Evolutionary conservation across 2,329 filamentous ascomycete species (phyloP).

Genomic region (Diaporthe longicolla): DNA sequence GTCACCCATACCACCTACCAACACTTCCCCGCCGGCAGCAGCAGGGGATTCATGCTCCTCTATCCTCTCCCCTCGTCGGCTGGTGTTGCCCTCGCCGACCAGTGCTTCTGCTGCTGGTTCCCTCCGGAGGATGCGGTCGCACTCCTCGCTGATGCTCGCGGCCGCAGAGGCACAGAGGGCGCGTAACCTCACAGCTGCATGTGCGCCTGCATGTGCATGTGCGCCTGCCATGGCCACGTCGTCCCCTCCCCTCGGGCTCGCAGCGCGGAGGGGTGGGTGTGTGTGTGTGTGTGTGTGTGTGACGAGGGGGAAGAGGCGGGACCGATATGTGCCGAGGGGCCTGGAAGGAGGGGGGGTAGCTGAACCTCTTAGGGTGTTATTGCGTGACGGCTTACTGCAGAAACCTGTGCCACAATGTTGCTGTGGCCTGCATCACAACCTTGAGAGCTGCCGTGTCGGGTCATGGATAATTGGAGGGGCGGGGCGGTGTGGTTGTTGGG

Average conservation of each 20-base stretch:
- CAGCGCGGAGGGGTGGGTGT: neutral
- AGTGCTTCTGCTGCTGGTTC: neutral
- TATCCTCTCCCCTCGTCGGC: neutral
- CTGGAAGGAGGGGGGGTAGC: conserved; percentile 15
- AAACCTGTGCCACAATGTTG: conserved; percentile 13
- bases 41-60: neutral
- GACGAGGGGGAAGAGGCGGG: neutral
- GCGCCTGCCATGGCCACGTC: conserved; percentile 35
- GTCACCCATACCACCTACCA: neutral
- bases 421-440: conserved; percentile 25
- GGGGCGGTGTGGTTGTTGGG: neutral
- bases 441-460: neutral
- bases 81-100: neutral
- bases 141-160: conserved; percentile 36
- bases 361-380: neutral
- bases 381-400: conserved; percentile 35
- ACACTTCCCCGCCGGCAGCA: neutral
- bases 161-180: conserved; percentile 37
- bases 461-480: neutral
- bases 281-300: neutral
- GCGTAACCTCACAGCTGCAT: conserved; percentile 30
- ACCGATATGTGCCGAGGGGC: conserved; percentile 24
- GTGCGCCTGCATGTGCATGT: conserved; percentile 27
- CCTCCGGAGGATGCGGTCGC: conserved; percentile 15
- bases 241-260: conserved; percentile 33